Evolutionary conservation across 495 filamentous ascomycete genomes (phyloP).

Genomic region (Xylona heveae): DNA sequence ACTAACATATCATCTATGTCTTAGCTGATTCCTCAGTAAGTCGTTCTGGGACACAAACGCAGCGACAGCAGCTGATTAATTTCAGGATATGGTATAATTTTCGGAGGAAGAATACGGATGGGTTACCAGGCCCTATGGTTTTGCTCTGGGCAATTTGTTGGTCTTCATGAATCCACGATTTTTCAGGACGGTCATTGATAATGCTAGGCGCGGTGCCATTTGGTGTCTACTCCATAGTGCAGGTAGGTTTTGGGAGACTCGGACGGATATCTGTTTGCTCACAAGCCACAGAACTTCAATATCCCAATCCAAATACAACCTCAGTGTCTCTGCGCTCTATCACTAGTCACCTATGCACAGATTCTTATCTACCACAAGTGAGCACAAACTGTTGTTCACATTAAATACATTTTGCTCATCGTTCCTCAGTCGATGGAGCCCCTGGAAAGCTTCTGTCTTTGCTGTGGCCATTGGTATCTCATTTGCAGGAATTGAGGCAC

Average conservation of each 20-base stretch:
- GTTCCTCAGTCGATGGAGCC: constrained; percentile 22
- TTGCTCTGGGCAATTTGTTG: constrained; percentile 50
- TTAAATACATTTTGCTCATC: neutral
- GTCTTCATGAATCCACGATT: constrained; percentile 5
- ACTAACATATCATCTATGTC: neutral
- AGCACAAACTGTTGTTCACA: constrained; percentile 7
- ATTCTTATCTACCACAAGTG: constrained; percentile 40
- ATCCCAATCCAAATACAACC: constrained; percentile 55
- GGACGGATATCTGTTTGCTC: constrained; percentile 14
- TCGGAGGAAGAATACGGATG: constrained; percentile 46
- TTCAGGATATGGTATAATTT: constrained; percentile 46
- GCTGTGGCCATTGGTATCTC: constrained; percentile 17
- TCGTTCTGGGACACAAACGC: neutral
- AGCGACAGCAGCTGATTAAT: constrained; percentile 4
- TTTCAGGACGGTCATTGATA: neutral
- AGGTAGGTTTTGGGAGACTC: neutral
- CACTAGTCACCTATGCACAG: constrained; percentile 46
- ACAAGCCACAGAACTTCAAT: constrained; percentile 39
- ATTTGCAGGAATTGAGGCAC: constrained; percentile 36
- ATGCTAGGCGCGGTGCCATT: constrained; percentile 27
- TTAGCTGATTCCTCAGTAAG: constrained; percentile 22
- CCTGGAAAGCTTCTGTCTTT: constrained; percentile 25
- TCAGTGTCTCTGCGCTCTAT: constrained; percentile 42
- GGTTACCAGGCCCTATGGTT: constrained; percentile 52
- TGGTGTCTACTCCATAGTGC: constrained; percentile 5